Evolutionary conservation across 371 early-diverging fungal species (phyloP), one percentile per base, ranked within the genome.

Genomic region (Apophysomyces trapeziformis): DNA sequence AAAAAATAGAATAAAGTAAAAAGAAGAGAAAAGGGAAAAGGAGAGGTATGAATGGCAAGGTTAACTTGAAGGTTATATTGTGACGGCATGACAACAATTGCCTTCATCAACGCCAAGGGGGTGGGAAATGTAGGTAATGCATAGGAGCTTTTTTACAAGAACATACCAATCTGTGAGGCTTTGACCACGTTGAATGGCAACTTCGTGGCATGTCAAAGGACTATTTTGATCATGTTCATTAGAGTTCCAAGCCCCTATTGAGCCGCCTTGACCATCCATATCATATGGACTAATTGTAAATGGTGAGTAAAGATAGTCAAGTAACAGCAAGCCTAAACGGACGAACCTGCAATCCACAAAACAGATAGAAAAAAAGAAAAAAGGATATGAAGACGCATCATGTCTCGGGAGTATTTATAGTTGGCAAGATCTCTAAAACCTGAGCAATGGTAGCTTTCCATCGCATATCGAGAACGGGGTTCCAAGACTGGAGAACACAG

Each of bases 41-140:
- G 60, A 45, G 61, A 38, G 38, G 59, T 36, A 14, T 46, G 21
- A 59, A n/a, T 21, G 39, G 41, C 37, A 35, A 11, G 26, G 66
- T 32, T 36, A 41, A 7, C 54, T 21, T 21, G 54, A 7, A 5
- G 16, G 54, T 8, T 50, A 50, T 50, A 5, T 50, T 50, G 54
- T 50, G 54, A 50, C 54, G 21, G 54, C 54, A 50, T 50, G 54
- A 50, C 54, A 50, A 50, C 54, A 50, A 50, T 50, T 50, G 54
- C n/a, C 54, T 50, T 50, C 54, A 50, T 50, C 21, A 21, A 21
- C 54, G 54, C 21, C 54, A 50, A 50, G 54, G 54, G 54, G 54
- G 54, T 50, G 54, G 21, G 35, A 50, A 45, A 50, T 50, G 54
- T 50, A 21, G 54, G 21, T 21, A 50, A 50, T 50, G 54, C 54